phyloP scores from a whole-genome alignment of 306 rosid species.

The Vigna mungo region DNA sequence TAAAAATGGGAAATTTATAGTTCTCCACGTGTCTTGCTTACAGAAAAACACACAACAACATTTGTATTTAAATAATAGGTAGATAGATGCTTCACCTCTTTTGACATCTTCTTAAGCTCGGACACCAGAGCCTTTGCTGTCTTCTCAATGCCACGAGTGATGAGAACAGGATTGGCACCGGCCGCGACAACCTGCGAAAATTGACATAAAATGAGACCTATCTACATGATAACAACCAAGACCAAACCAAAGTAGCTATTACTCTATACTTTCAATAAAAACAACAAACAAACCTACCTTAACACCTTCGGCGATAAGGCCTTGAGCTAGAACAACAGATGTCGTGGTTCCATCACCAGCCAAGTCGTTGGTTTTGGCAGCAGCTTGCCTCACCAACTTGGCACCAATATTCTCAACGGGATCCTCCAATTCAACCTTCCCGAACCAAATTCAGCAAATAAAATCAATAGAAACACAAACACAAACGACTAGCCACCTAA shows the following conservation, averaged over 20 bases:
- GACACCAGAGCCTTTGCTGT: conserved; percentile 78
- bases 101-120: conserved; percentile 85
- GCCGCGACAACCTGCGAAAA: conserved; percentile 90
- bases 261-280: background rate
- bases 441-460: background rate
- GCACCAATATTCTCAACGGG: conserved; percentile 99
- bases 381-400: conserved; percentile 97
- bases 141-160: conserved; percentile 98
- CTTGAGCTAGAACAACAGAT: conserved; percentile 98
- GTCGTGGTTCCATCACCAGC: conserved; percentile 99
- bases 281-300: conserved; percentile 71
- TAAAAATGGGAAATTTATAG: background rate
- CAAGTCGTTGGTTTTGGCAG: conserved; percentile 97
- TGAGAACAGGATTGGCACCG: conserved; percentile 97
- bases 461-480: background rate
- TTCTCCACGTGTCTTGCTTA: background rate
- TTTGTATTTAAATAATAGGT: background rate
- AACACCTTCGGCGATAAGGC: conserved; percentile 98
- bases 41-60: background rate
- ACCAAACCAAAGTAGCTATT: conserved; percentile 1
- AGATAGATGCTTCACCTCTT: conserved; percentile 65
- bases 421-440: conserved; percentile 96
- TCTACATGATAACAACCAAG: background rate
- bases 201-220: background rate
- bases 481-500: background rate